Conservation (phyloP, 495 filamentous ascomycete genomes). For the Echria macrotheca region DNA sequence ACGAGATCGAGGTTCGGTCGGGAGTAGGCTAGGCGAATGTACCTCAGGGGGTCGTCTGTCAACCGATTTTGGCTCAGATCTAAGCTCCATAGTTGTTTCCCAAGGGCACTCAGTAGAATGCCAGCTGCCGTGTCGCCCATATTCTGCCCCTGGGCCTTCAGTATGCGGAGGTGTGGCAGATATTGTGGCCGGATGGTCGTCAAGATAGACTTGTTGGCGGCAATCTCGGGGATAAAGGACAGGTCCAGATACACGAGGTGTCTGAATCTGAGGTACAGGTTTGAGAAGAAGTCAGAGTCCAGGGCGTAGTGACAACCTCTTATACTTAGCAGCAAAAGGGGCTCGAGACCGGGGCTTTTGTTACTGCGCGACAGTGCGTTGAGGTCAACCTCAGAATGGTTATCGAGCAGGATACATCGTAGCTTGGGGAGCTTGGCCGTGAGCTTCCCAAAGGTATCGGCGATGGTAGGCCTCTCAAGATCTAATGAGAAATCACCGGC, state of each 20-base stretch:
- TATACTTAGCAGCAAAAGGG: slow-evolving; percentile 31
- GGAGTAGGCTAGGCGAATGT: slow-evolving; percentile 23
- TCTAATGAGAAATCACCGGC: slow-evolving; percentile 27
- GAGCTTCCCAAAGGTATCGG: slow-evolving; percentile 25
- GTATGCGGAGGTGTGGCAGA: slow-evolving; percentile 35
- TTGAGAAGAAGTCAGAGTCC: too few relatives aligned
- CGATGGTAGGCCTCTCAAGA: slow-evolving; percentile 24
- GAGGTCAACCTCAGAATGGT: slow-evolving; percentile 30
- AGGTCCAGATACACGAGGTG: slow-evolving; percentile 41
- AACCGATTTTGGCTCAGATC: slow-evolving; percentile 41
- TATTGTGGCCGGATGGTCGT: slow-evolving; percentile 19
- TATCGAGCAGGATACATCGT: slow-evolving; percentile 35
- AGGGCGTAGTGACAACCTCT: slow-evolving; percentile 27
- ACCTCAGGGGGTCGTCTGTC: slow-evolving; percentile 27
- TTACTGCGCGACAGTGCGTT: slow-evolving; percentile 13
- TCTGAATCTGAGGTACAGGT: too few relatives aligned
- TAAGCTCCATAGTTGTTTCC: slow-evolving; percentile 39
- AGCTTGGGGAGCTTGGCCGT: slow-evolving; percentile 30
- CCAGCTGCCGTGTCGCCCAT: slow-evolving; percentile 28
- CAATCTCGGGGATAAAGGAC: slow-evolving; percentile 31
- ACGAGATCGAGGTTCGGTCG: slow-evolving; percentile 5
- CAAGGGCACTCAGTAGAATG: slow-evolving; percentile 27
- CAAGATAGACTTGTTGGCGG: slow-evolving; percentile 18
- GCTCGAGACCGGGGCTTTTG: background rate
- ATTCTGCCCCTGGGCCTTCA: slow-evolving; percentile 34